Percentiles rank a stretch among this genome's conserved stretches.
These are phyloP conservation scores for Boletus rubescentipes DNA, from an alignment of 768 basidiomycete genomes.

Conservation along the genomic window DNA sequence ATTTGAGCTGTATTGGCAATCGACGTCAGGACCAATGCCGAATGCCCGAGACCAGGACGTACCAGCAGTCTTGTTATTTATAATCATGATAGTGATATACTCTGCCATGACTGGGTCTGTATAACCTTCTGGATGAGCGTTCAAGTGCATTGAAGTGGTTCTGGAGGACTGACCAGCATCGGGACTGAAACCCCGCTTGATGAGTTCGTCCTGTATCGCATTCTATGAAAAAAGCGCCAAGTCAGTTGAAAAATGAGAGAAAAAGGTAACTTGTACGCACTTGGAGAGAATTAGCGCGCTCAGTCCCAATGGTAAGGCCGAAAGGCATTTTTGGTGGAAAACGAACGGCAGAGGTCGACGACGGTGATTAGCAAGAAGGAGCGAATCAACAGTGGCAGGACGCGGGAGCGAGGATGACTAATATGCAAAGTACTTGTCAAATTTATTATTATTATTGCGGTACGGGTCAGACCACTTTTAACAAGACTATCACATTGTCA, in stretches of 20 bases:
- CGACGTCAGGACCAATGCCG: conserved; percentile 4
- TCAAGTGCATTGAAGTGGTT: conserved; percentile 3
- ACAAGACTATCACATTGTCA: background rate
- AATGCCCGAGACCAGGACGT: conserved; percentile 24
- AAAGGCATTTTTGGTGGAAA: conserved; percentile 53
- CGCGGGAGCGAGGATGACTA: conserved; percentile 25
- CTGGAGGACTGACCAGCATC: conserved; percentile 60
- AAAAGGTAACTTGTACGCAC: conserved; percentile 35
- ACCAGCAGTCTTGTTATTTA: conserved; percentile 86
- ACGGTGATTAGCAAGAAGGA: conserved; percentile 28
- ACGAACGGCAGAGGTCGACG: conserved; percentile 23
- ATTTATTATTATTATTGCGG: conserved; percentile 2
- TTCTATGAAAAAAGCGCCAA: conserved; percentile 41
- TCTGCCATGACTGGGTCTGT: conserved; percentile 90
- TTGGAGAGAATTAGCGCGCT: conserved; percentile 70
- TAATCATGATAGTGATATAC: conserved; percentile 93
- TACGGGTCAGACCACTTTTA: background rate
- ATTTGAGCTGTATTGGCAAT: conserved; percentile 62
- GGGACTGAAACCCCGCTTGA: conserved; percentile 66
- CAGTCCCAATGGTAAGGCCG: conserved; percentile 76
- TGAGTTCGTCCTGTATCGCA: conserved; percentile 81
- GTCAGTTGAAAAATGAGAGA: conserved; percentile 15
- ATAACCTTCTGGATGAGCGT: conserved; percentile 5
- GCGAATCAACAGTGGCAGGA: conserved; percentile 21
- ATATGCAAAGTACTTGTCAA: conserved; percentile 19